A percentile compares a stretch with the other conserved stretches of the same genome.
Conservation (phyloP, 495 filamentous ascomycete species). For the Neurospora sp. region DNA sequence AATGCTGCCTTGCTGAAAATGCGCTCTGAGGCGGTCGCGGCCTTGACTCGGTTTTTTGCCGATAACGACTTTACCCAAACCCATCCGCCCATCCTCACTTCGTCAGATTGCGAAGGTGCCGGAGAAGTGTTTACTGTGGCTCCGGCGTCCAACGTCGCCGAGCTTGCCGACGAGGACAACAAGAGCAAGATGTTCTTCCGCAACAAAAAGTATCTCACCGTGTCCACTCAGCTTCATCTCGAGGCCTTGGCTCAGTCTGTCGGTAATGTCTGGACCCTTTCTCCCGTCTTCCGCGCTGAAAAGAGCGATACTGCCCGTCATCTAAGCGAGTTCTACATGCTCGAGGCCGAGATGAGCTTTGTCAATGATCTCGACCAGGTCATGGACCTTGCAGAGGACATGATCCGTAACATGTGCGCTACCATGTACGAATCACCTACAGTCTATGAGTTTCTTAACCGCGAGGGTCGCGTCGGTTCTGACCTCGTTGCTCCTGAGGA, state of each 20-base stretch:
- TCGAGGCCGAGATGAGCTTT: slow-evolving; percentile 83
- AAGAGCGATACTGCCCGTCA: slow-evolving; percentile 90
- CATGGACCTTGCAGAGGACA: slow-evolving; percentile 68
- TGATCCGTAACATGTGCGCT: slow-evolving; percentile 54
- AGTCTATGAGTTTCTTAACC: slow-evolving; percentile 46
- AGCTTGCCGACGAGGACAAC: slow-evolving; percentile 1
- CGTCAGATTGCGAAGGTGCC: slow-evolving; percentile 94
- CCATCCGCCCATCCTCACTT: slow-evolving; percentile 89
- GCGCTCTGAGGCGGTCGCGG: slow-evolving; percentile 68
- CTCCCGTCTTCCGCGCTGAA: slow-evolving; percentile 89
- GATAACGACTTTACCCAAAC: slow-evolving; percentile 67
- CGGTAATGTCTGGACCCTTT: slow-evolving; percentile 86
- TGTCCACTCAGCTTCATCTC: slow-evolving; percentile 89
- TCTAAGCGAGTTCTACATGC: slow-evolving; percentile 97
- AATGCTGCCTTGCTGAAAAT: slow-evolving; percentile 73
- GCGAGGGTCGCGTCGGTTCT: slow-evolving; percentile 18
- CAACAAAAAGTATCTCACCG: slow-evolving; percentile 87
- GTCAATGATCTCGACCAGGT: slow-evolving; percentile 56
- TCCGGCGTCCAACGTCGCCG: slow-evolving; percentile 20
- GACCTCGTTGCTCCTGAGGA: slow-evolving; percentile 28
- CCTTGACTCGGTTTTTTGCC: slow-evolving; percentile 62
- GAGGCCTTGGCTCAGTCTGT: slow-evolving; percentile 86
- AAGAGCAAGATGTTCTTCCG: slow-evolving; percentile 56
- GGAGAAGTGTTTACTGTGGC: slow-evolving; percentile 85
- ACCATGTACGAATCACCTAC: slow-evolving; percentile 44